Evolutionary conservation across 805 yeast species (phyloP).

Genomic region (Martiniozyma abietophila): DNA sequence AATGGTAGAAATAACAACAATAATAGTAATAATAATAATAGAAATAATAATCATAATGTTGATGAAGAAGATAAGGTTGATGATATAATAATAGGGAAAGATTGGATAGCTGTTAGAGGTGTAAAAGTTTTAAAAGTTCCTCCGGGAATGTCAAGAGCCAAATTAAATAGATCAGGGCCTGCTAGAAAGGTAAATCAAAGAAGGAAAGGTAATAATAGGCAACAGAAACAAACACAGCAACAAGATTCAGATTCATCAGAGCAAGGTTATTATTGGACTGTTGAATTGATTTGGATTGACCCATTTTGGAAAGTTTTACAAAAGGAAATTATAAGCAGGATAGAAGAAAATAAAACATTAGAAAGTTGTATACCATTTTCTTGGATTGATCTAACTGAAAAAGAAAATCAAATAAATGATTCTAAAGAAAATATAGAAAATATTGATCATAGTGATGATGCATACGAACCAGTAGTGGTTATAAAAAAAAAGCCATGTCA

Average conservation of each 20-base stretch:
- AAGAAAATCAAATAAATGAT: constrained; percentile 15
- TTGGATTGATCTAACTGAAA: constrained; percentile 7
- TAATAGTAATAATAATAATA: constrained; percentile 30
- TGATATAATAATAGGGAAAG: constrained; percentile 2
- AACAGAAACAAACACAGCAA: too few species aligned
- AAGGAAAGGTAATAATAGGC: constrained; percentile 50
- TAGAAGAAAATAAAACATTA: constrained; percentile 30
- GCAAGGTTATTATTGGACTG: constrained; percentile 70
- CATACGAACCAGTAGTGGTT: constrained; percentile 1
- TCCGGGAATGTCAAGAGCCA: constrained; percentile 62
- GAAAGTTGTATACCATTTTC: constrained; percentile 32
- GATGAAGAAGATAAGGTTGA: constrained; percentile 2
- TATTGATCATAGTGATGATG: not conserved
- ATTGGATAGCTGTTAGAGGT: constrained; percentile 34
- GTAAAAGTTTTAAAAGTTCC: constrained; percentile 58
- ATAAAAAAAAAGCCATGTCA: not conserved
- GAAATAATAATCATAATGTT: not conserved
- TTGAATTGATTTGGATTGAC: constrained; percentile 54
- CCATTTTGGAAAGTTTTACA: constrained; percentile 11
- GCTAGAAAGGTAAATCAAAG: constrained; percentile 3
- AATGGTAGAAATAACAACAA: too few species aligned
- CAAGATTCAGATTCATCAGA: too few species aligned
- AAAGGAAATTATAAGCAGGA: constrained; percentile 28
- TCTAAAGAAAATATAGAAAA: constrained; percentile 29
- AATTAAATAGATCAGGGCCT: constrained; percentile 37